Evolutionary conservation across 1,139 yeast species (phyloP), one percentile per base, ranked within the genome.

Genomic region (Scheffersomyces illinoinensis): DNA sequence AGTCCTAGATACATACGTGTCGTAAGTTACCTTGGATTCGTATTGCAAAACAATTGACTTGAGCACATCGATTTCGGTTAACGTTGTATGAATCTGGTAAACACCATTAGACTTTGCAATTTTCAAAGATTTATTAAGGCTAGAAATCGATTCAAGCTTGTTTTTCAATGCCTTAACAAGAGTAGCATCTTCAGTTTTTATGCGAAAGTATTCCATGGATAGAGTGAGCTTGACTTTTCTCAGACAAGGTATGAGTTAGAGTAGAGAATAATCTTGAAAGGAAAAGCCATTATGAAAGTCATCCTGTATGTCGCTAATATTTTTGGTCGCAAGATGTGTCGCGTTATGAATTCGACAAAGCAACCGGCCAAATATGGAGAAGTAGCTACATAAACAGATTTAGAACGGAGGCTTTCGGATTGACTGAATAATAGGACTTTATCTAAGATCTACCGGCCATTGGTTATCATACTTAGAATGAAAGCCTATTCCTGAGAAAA

Each of bases 121-220:
- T 60, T 75, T 75, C 47, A 55, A 57, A 1, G 58, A 21, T 50
- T 70, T 74, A 59, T 73, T 74, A 47, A 77, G 62, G 26, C 57
- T 46, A 1, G 59, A 60, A 1, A 57, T 53, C 2, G 23, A 43
- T 59, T 76, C 79, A 21, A 77, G 68, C 10, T 57, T 52, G 24
- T 60, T 59, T 61, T 76, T 77, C 50, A 75, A 60, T 1, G 56
- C 54, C 60, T 76, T 76, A 46, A 77, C 66, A 19, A 59, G 54
- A 43, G 53, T 61, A 12, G 68, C 53, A 54, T 74, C 71, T 2
- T 43, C 26, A 10, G 60, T 58, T 18, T 21, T 50, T 33, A 61
- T 51, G 43, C 43, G 43, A 33, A 10, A 33, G 43, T 33, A 33
- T 10, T 33, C 10, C 43, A 33, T 33, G 43, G 17, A 33, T 21